A percentile compares a stretch with the other conserved stretches of the same genome.
Conservation (phyloP, 768 basidiomycete species). For the Phanerochaete carnosa region DNA sequence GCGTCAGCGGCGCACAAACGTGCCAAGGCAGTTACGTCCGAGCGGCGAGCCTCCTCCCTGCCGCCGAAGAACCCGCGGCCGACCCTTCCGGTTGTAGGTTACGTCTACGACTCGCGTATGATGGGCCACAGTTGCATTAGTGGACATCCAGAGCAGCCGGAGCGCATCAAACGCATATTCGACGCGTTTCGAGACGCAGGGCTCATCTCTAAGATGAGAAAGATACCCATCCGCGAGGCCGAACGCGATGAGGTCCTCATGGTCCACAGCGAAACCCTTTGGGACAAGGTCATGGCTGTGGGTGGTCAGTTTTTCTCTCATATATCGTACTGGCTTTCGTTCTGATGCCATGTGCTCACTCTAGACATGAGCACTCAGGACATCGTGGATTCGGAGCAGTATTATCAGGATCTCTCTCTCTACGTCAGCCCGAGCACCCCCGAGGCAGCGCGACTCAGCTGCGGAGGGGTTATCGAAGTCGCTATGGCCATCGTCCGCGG, state of each 20-base stretch:
- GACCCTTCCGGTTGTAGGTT: conserved; percentile 54
- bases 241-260: conserved; percentile 77
- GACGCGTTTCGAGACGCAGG: conserved; percentile 56
- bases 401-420: conserved; percentile 89
- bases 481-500: conserved; percentile 80
- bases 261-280: conserved; percentile 88
- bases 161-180: conserved; percentile 77
- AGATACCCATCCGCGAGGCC: conserved; percentile 72
- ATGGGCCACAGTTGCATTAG: conserved; percentile 70
- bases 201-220: conserved; percentile 69
- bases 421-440: conserved; percentile 89
- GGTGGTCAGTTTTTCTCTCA: conserved; percentile 58
- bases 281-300: conserved; percentile 83
- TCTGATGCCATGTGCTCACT: background rate
- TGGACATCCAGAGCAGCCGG: conserved; percentile 76
- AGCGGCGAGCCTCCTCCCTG: conserved; percentile 12
- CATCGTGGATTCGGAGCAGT: conserved; percentile 69
- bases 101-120: conserved; percentile 87
- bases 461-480: conserved; percentile 93
- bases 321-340: conserved; percentile 8
- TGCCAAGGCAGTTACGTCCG: background rate
- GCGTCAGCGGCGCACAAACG: background rate
- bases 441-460: conserved; percentile 80
- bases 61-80: conserved; percentile 3
- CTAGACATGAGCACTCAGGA: conserved; percentile 75